Percentiles rank a stretch among this genome's conserved stretches.
Conservation (phyloP, 2,329 filamentous ascomycete species). For the Trichoderma harzianum region DNA sequence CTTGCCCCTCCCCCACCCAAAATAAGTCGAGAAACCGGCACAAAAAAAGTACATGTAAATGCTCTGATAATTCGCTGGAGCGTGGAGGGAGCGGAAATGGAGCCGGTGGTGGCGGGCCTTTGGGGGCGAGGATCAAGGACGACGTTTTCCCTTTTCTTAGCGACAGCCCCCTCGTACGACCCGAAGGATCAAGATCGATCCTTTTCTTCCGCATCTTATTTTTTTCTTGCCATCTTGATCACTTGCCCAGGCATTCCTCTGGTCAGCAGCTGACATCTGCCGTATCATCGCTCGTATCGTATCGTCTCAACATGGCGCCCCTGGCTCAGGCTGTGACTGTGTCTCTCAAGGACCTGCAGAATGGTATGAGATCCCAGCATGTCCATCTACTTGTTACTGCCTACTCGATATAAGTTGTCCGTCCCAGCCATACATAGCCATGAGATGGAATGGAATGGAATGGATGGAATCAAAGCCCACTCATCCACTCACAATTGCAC, state of each 20-base stretch:
- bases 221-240: not conserved
- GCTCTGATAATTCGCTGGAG: not conserved
- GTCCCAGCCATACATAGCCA: not conserved
- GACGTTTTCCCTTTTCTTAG: not conserved
- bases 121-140: not conserved
- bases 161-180: not conserved
- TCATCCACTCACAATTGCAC: not conserved
- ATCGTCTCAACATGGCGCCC: slow-evolving; percentile 31
- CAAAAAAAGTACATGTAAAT: not conserved
- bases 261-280: slow-evolving; percentile 9
- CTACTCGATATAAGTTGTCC: not conserved
- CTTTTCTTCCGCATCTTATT: slow-evolving; percentile 1
- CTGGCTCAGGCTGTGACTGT: slow-evolving; percentile 57
- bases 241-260: not conserved
- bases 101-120: not conserved
- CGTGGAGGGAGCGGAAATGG: slow-evolving; percentile 7
- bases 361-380: slow-evolving; percentile 40
- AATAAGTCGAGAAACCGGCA: not conserved
- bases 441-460: not conserved
- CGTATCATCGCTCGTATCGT: not conserved
- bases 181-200: slow-evolving; percentile 2
- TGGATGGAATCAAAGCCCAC: not conserved
- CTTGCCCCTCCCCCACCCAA: slow-evolving; percentile 8
- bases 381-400: not conserved
- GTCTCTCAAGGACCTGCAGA: slow-evolving; percentile 58